These are phyloP conservation scores for Candida endomychidarum DNA, from an alignment of 805 yeast species.

Conservation along the genomic window DNA sequence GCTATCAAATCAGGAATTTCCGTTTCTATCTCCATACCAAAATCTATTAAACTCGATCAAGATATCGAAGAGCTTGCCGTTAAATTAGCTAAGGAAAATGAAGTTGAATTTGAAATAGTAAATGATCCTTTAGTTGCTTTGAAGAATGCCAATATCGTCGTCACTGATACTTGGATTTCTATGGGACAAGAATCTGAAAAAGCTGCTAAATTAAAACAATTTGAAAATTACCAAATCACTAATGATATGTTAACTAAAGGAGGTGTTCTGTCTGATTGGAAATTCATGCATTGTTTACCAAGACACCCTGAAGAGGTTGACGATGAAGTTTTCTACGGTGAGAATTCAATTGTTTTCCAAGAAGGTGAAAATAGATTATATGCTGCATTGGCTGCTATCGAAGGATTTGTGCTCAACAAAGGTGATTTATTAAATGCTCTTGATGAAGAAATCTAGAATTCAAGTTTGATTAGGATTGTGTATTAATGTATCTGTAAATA, in stretches of 20 bases:
- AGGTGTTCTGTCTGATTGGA: slow-evolving; percentile 65
- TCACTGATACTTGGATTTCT: slow-evolving; percentile 95
- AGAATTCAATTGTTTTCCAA: slow-evolving; percentile 77
- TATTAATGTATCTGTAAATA: too few species aligned
- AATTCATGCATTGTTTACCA: slow-evolving; percentile 97
- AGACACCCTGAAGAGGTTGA: slow-evolving; percentile 92
- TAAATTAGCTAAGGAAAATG: slow-evolving; percentile 48
- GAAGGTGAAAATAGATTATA: slow-evolving; percentile 96
- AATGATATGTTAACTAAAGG: slow-evolving; percentile 58
- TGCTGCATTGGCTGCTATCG: slow-evolving; percentile 93
- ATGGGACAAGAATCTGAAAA: slow-evolving; percentile 96
- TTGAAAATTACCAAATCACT: slow-evolving; percentile 84
- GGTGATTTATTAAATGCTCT: slow-evolving; percentile 50
- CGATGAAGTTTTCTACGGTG: slow-evolving; percentile 88
- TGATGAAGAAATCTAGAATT: slow-evolving; percentile 10
- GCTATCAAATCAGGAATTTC: slow-evolving; percentile 79
- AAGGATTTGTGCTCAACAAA: slow-evolving; percentile 82
- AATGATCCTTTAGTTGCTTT: slow-evolving; percentile 79
- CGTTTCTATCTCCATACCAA: slow-evolving; percentile 83
- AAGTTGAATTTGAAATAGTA: slow-evolving; percentile 49
- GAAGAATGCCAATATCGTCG: slow-evolving; percentile 72
- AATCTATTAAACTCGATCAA: slow-evolving; percentile 61
- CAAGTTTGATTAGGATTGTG: slow-evolving; percentile 15
- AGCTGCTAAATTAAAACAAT: slow-evolving; percentile 68
- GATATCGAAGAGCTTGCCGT: slow-evolving; percentile 55